These are phyloP conservation scores for Cyberlindnera euphorbiae DNA, from an alignment of 805 yeast species.

Conservation along the genomic window DNA sequence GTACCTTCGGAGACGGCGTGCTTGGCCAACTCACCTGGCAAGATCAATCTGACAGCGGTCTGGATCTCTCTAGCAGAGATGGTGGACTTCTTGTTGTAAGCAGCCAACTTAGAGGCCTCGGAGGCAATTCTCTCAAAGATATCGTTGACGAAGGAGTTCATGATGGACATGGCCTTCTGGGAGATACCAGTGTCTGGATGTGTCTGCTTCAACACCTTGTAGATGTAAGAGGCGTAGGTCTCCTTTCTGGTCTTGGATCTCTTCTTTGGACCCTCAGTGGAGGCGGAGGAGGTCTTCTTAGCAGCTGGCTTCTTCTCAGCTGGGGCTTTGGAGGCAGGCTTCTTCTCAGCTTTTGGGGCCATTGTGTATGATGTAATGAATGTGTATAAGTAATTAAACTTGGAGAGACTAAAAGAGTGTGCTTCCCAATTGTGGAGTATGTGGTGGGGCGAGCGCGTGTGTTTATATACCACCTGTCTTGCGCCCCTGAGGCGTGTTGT, in stretches of 20 bases:
- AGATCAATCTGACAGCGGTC: slow-evolving; percentile 96
- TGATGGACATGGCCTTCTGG: slow-evolving; percentile 96
- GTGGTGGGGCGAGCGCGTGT: no score
- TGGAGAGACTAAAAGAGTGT: neutral
- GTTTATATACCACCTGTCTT: no score
- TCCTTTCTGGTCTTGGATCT: slow-evolving; percentile 96
- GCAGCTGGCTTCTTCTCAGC: slow-evolving; percentile 96
- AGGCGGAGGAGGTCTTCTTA: slow-evolving; percentile 71
- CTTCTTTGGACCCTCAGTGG: slow-evolving; percentile 74
- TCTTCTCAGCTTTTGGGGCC: slow-evolving; percentile 65
- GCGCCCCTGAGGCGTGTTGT: no score
- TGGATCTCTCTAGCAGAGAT: slow-evolving; percentile 98
- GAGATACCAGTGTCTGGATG: slow-evolving; percentile 99
- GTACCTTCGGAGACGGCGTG: slow-evolving; percentile 99
- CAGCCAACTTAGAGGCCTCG: slow-evolving; percentile 98
- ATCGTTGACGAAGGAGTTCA: slow-evolving; percentile 98
- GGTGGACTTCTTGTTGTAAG: slow-evolving; percentile 98
- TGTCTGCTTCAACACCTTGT: slow-evolving; percentile 97
- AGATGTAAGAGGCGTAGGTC: slow-evolving; percentile 95
- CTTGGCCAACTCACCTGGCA: slow-evolving; percentile 98
- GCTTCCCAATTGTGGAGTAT: neutral
- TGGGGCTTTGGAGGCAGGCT: slow-evolving; percentile 85
- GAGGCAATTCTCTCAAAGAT: slow-evolving; percentile 97
- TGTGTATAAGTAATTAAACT: slow-evolving; percentile 6
- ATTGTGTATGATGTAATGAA: slow-evolving; percentile 33